phyloP scores from a whole-genome alignment of 2,329 filamentous ascomycete species.

The Phialocephala subalpina region DNA sequence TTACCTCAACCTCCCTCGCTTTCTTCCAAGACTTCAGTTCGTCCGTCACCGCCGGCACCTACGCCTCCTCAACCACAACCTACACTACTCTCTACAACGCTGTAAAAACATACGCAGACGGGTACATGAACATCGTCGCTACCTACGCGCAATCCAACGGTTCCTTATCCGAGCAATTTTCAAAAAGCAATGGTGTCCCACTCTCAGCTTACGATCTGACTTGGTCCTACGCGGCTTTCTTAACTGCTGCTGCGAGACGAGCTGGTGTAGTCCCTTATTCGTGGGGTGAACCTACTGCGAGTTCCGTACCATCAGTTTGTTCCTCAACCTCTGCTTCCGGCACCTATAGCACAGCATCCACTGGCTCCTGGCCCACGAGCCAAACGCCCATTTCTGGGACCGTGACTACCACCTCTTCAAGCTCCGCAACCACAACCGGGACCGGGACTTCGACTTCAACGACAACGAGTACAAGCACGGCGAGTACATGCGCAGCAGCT shows the following conservation, averaged over 20 bases:
- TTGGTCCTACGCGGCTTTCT: constrained; percentile 77
- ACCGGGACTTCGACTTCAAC: constrained; percentile 24
- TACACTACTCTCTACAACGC: constrained; percentile 69
- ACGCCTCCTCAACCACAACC: constrained; percentile 64
- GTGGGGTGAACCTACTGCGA: constrained; percentile 59
- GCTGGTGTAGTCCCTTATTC: constrained; percentile 61
- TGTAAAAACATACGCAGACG: constrained; percentile 69
- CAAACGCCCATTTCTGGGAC: constrained; percentile 38
- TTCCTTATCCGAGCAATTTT: constrained; percentile 73
- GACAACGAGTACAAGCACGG: constrained; percentile 26
- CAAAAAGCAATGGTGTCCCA: constrained; percentile 58
- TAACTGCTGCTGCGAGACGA: constrained; percentile 67
- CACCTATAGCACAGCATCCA: constrained; percentile 56
- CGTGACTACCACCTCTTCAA: constrained; percentile 24
- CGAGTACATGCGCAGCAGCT: constrained; percentile 48
- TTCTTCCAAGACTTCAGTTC: constrained; percentile 76
- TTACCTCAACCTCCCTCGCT: constrained; percentile 69
- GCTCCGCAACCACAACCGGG: constrained; percentile 26
- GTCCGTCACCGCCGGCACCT: constrained; percentile 67
- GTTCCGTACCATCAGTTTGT: constrained; percentile 59
- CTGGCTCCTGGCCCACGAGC: constrained; percentile 55
- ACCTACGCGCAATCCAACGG: constrained; percentile 65
- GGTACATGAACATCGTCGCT: constrained; percentile 57
- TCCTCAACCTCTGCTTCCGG: constrained; percentile 54
- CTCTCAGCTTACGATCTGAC: constrained; percentile 73